Percentiles rank a stretch among this genome's conserved stretches.
Conservation (phyloP, 345 rosid genomes). For the Hirschfeldia incana region DNA sequence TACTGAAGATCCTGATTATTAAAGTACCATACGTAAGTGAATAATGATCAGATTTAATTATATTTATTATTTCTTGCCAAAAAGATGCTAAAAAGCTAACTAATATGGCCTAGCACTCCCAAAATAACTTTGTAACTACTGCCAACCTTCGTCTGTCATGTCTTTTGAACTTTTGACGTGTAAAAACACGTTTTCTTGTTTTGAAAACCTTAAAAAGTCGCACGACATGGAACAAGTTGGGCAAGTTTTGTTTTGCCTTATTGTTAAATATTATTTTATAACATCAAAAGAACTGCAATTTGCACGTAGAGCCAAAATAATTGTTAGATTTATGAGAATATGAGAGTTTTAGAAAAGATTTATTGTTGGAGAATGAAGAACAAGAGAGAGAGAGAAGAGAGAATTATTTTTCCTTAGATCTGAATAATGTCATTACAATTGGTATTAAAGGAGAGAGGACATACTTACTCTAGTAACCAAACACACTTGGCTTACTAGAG, state of each 20-base stretch:
- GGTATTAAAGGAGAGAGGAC: too few relatives aligned
- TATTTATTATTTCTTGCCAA: background rate
- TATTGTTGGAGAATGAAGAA: too few relatives aligned
- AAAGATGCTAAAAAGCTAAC: background rate
- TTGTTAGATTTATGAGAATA: too few relatives aligned
- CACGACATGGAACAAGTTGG: conserved; percentile 24
- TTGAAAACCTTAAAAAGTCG: conserved; percentile 8
- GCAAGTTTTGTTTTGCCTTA: background rate
- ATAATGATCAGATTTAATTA: background rate
- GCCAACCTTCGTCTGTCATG: conserved; percentile 10
- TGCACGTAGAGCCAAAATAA: background rate
- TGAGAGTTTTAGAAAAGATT: too few relatives aligned
- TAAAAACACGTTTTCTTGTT: conserved; percentile 3
- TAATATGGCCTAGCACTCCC: background rate
- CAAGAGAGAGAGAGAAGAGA: too few relatives aligned
- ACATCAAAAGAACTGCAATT: background rate
- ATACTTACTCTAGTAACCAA: too few relatives aligned
- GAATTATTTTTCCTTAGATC: too few relatives aligned
- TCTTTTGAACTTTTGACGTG: background rate
- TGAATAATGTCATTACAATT: too few relatives aligned
- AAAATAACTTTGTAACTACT: background rate
- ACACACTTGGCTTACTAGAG: too few relatives aligned
- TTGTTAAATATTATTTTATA: background rate
- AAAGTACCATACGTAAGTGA: background rate
- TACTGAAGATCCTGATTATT: background rate